These are phyloP conservation scores for Elymus sibiricus DNA, from an alignment of 176 grass and related monocot species.

Conservation along the genomic window DNA sequence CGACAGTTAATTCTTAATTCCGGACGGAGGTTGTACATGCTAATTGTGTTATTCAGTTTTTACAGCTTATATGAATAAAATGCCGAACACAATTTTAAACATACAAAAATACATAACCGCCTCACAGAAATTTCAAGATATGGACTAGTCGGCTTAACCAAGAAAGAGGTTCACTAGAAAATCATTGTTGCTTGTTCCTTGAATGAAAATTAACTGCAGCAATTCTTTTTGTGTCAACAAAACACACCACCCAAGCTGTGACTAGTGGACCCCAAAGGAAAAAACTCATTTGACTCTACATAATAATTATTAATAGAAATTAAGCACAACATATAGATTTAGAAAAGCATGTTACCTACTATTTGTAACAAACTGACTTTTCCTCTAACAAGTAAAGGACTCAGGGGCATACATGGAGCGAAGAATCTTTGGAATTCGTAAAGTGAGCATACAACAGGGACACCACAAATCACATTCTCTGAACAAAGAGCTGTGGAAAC, in stretches of 20 bases:
- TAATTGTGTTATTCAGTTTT: neutral
- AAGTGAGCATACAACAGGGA: constrained; percentile 40
- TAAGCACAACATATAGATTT: neutral
- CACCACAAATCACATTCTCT: constrained; percentile 29
- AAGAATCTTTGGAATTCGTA: constrained; percentile 45
- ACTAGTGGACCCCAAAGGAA: neutral
- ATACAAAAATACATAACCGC: neutral
- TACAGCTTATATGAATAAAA: neutral
- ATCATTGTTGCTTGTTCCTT: neutral
- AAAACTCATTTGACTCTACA: neutral
- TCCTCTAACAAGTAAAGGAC: constrained; percentile 44
- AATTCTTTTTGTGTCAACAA: neutral
- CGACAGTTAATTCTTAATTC: too few relatives aligned
- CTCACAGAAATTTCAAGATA: neutral
- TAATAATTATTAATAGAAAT: neutral
- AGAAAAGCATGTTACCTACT: neutral
- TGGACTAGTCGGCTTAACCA: neutral
- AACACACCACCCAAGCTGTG: neutral
- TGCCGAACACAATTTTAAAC: neutral
- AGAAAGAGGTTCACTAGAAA: neutral
- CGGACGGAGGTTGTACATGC: too few relatives aligned
- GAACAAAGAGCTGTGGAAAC: constrained; percentile 47
- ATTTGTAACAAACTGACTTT: neutral
- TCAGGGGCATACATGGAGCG: constrained; percentile 56
- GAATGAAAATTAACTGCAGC: neutral